Evolutionary conservation across 2,329 filamentous ascomycete species (phyloP), one percentile per base, ranked within the genome.

Genomic region (Ophioceras dolichostomum): DNA sequence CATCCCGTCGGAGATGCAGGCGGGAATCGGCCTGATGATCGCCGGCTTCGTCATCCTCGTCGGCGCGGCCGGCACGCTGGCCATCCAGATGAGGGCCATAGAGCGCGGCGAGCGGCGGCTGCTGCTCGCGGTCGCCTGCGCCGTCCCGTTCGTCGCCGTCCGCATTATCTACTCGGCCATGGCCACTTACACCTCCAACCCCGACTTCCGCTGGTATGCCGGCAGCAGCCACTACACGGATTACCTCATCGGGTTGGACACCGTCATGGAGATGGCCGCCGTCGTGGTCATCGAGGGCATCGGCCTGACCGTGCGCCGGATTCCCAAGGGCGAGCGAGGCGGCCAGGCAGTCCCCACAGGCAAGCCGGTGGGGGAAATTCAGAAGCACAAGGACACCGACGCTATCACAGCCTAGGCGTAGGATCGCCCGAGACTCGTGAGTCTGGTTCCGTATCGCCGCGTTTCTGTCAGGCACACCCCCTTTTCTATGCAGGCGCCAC

Each of bases 211-310:
- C 41, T 46, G 57, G 17, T 44, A 62, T 18, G 55, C 46, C 20
- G 62, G 64, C 12, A 56, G 55, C 28, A 41, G 54, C 20, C 58
- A 57, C 2, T 53, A 68, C 28, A 45, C 47, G 27, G 43, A 42
- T 37, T 45, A 46, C 17, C 42, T 59, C 13, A 48, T 70, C 7
- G 59, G 62, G 29, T 64, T 73, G 59, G 55, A 61, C 5, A 53
- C 70, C 6, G 40, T 72, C 18, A 64, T 68, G 54, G 70, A 76
- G 50, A 58, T 73, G 28, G 47, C 60, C 7, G 57, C 68, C 16
- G 58, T 70, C 3, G 32, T 57, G 4, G 54, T 66, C 27, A 62
- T 62, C 29, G 56, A 64, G 40, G 43, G 37, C 3, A 43, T 64
- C 9, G 65, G 65, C 0, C 42, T 66, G 36, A 62, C 54, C 3